Conservation (phyloP, 164 flowering plant species). For the Macadamia integrifolia region DNA sequence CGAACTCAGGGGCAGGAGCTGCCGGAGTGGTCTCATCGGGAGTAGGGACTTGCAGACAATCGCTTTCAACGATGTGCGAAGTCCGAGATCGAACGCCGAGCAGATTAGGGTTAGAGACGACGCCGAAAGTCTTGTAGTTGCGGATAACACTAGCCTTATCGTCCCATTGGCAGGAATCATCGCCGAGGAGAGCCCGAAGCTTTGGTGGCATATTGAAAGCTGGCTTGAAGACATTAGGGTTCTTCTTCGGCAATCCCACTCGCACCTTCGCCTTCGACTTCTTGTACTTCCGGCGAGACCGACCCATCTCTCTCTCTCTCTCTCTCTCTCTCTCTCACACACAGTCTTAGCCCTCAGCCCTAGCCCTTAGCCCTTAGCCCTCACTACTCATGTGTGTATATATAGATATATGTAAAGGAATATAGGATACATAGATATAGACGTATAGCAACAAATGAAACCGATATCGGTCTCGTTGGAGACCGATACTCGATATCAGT, state of each 20-base stretch:
- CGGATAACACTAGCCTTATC: constrained; percentile 52
- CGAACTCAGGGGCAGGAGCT: constrained; percentile 33
- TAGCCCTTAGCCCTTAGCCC: too few relatives aligned
- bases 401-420: too few relatives aligned
- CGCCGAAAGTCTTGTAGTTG: constrained; percentile 82
- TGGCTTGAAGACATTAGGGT: constrained; percentile 79
- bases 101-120: constrained; percentile 84
- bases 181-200: constrained; percentile 45
- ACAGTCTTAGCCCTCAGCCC: neutral
- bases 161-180: constrained; percentile 50
- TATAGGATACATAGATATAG: too few relatives aligned
- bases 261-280: constrained; percentile 58
- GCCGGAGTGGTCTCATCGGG: constrained; percentile 8
- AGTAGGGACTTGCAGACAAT: constrained; percentile 55
- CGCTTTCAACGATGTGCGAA: constrained; percentile 44
- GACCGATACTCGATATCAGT: too few relatives aligned
- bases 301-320: constrained; percentile 48
- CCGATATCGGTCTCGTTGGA: too few relatives aligned
- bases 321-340: constrained; percentile 3
- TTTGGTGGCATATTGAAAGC: constrained; percentile 82
- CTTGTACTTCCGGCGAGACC: constrained; percentile 78
- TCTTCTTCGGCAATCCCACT: constrained; percentile 69
- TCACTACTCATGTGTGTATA: too few relatives aligned
- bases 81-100: constrained; percentile 66
- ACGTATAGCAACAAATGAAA: too few relatives aligned